Evolutionary conservation across 768 basidiomycete species (phyloP).

Genomic region (Suillus brevipes): DNA sequence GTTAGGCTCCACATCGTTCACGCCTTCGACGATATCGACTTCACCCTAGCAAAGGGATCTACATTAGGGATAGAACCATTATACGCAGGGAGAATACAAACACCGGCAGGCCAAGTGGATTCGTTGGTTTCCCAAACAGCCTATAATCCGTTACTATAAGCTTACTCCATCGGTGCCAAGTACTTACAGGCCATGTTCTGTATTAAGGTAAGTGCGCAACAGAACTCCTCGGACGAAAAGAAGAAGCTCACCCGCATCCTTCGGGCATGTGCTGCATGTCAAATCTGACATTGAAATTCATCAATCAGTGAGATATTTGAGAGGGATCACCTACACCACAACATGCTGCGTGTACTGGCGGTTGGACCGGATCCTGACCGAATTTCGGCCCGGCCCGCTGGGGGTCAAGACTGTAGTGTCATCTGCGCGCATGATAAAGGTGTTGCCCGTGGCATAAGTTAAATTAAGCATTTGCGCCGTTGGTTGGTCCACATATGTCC

Average conservation of each 20-base stretch:
- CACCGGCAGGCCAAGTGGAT: slow-evolving; percentile 28
- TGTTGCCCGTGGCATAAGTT: slow-evolving; percentile 26
- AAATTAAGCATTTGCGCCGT: slow-evolving; percentile 30
- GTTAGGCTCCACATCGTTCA: slow-evolving; percentile 55
- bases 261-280: slow-evolving; percentile 38
- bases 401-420: slow-evolving; percentile 31
- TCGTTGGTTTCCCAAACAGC: slow-evolving; percentile 30
- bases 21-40: slow-evolving; percentile 37
- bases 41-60: slow-evolving; percentile 23
- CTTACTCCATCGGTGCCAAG: not conserved
- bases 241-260: slow-evolving; percentile 32
- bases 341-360: slow-evolving; percentile 36
- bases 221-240: not conserved
- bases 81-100: slow-evolving; percentile 9
- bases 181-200: slow-evolving; percentile 39
- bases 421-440: slow-evolving; percentile 40
- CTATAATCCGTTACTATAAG: slow-evolving; percentile 12
- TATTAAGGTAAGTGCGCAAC: slow-evolving; percentile 3
- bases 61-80: not conserved
- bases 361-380: slow-evolving; percentile 34
- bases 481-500: slow-evolving; percentile 35
- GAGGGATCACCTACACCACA: slow-evolving; percentile 26
- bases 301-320: not conserved
- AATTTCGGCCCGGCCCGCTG: slow-evolving; percentile 35
- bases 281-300: slow-evolving; percentile 22